Evolutionary conservation across 1,139 yeast species (phyloP), one percentile per base, ranked within the genome.

Genomic region (Taphrina deformans): DNA sequence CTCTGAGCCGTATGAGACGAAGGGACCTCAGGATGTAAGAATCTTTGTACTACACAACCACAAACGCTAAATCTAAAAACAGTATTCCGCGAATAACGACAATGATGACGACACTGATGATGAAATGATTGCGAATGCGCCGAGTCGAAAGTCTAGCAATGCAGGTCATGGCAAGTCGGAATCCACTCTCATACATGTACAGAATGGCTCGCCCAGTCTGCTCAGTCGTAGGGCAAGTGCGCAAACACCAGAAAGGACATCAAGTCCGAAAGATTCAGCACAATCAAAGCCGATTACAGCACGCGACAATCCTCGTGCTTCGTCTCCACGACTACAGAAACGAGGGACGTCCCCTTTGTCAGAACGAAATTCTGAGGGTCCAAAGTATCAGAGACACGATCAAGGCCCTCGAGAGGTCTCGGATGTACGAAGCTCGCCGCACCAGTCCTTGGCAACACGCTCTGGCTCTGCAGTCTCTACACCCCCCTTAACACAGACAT

Each of bases 91-190:
- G 31, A 40, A 35, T 3, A 35, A 53, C n/a, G 62, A 56, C 18
- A 40, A 59, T 23, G 63, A 50, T 7, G 63, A 59, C 24, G 63
- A 50, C 18, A 50, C 46, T 18, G 63, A 59, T n/a, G 63, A 41
- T 10, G 63, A 59, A 12, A 35, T n/a, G 18, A 21, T 18, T 16
- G 23, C 62, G 18, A 26, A 18, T 24, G 26, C 58, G 18, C 33
- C 58, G 38, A 27, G 48, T 31, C 10, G 58, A 12, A 35, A 38
- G 24, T n/a, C 29, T 24, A 53, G 58, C 40, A 40, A 18, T 35
- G 18, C 58, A 14, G 41, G 41, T 21, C 61, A 26, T 41, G 51
- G 31, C 26, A 41, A 46, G 27, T 18, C n/a, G n/a, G 41, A 24
- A 12, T 44, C 61, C 14, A 26, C 10, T 41, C 33, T 27, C 16